Base-by-base conservation (phyloP, 345 rosid genomes). In the Orychophragmus violaceus region DNA sequence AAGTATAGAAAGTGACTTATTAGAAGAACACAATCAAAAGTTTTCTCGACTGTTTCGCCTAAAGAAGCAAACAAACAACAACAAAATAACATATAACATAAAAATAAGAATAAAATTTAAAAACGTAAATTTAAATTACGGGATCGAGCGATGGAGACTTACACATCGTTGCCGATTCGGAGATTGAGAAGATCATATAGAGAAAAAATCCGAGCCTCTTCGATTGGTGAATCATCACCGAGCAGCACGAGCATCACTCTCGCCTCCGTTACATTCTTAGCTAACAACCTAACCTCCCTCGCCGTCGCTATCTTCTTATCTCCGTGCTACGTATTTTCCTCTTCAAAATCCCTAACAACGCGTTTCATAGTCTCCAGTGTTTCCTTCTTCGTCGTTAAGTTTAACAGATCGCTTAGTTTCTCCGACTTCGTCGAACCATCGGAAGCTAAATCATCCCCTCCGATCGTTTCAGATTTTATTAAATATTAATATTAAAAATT, bases 141-240 rank as follows among this genome's bases (percentile, higher is more conserved):
- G n/a, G n/a, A n/a, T n/a, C n/a, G n/a, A n/a, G n/a, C n/a, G n/a
- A n/a, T n/a, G 35, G 33, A 35, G 39, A 83, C 95, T 84, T 66
- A 90, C 98, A 27, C 70, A 54, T 86, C 98, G 17, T 88, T 93
- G 50, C 91, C 96, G 76, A 93, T 90, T 33, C 91, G 94, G 16
- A 93, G 89, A 76, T 93, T 93, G 42, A 93, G 96, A 64, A 93
- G 72, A 27, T 96, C 90, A 16, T 93, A 93, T 36, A 93, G 89
- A 0, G 96, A 74, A 33, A 87, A 79, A 63, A 86, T 79, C 74
- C 66, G 90, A 12, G 85, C 62, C 19, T 82, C 50, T 33, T 72
- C 76, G 14, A 45, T 54, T 17, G 1, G 16, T 7, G 63, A 54
- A 23, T 68, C 74, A 35, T 86, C 96, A n/a, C 97, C 97, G 0